Evolutionary conservation across 2,329 filamentous ascomycete species (phyloP).

Genomic region (Macrophomina phaseolina): DNA sequence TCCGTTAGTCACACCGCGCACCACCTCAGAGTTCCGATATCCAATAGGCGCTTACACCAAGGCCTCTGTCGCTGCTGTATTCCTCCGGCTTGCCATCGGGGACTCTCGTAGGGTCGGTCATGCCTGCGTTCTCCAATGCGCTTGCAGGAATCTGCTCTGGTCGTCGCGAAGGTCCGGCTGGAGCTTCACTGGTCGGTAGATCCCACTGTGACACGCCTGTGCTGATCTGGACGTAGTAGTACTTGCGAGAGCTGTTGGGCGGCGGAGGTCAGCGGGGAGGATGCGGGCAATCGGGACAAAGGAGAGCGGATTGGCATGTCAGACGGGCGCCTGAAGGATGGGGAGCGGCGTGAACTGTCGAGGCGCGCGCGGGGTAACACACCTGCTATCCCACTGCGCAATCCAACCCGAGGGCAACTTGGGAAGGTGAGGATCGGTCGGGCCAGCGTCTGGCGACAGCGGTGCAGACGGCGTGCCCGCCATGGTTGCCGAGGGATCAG

Average conservation of each 20-base stretch:
- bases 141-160: conserved; percentile 21
- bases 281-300: conserved; percentile 37
- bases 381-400: conserved; percentile 48
- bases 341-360: conserved; percentile 7
- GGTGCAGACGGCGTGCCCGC: conserved; percentile 19
- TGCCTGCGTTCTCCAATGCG: conserved; percentile 12
- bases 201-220: conserved; percentile 78
- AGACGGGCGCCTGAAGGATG: conserved; percentile 3
- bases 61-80: conserved; percentile 27
- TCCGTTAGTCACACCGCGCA: conserved; percentile 6
- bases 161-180: conserved; percentile 21
- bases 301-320: conserved; percentile 32
- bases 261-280: conserved; percentile 28
- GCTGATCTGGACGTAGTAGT: conserved; percentile 68
- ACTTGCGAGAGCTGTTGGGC: conserved; percentile 46
- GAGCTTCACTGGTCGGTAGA: conserved; percentile 58
- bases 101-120: conserved; percentile 11
- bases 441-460: conserved; percentile 45
- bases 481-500: conserved; percentile 20
- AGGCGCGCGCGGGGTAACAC: conserved; percentile 30
- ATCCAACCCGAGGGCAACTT: conserved; percentile 48
- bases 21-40: background rate
- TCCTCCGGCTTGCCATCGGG: conserved; percentile 22
- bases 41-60: conserved; percentile 26
- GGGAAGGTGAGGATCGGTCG: conserved; percentile 45